phyloP scores from a whole-genome alignment of 2,329 filamentous ascomycete genomes.

The Pseudogymnoascus sp. region DNA sequence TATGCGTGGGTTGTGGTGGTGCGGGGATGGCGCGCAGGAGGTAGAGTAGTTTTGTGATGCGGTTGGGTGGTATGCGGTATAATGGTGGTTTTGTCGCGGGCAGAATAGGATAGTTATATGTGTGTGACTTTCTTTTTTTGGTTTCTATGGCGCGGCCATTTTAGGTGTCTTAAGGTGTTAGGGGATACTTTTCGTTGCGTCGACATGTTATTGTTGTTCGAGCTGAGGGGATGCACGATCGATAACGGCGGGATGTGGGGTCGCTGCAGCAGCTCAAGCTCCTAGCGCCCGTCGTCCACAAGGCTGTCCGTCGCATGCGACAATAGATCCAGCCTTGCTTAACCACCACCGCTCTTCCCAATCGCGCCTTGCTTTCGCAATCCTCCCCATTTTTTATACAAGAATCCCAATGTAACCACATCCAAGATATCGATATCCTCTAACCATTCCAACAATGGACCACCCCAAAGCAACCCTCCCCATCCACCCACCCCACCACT shows the following conservation, averaged over 20 bases:
- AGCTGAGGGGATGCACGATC: not conserved
- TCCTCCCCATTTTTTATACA: not conserved
- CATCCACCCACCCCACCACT: constrained; percentile 61
- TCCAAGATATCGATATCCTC: too few species aligned
- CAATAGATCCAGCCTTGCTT: too few species aligned
- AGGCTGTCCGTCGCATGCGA: not conserved
- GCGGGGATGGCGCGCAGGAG: not conserved
- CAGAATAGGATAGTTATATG: not conserved
- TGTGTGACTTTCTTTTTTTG: not conserved
- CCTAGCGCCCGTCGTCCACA: not conserved
- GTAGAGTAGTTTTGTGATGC: not conserved
- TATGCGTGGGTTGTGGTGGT: too few species aligned
- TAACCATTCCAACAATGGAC: too few species aligned
- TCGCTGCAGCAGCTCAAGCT: not conserved
- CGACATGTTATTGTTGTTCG: not conserved
- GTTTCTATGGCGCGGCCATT: not conserved
- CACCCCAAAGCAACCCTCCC: constrained; percentile 37
- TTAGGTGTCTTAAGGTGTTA: not conserved
- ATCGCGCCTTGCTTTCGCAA: not conserved
- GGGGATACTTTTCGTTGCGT: not conserved
- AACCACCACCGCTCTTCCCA: not conserved
- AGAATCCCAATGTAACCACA: not conserved
- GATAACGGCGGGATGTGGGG: not conserved
- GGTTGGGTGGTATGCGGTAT: not conserved
- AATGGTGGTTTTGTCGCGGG: not conserved